These are phyloP conservation scores for Letharia columbiana DNA, from an alignment of 495 filamentous ascomycete species.

Conservation along the genomic window DNA sequence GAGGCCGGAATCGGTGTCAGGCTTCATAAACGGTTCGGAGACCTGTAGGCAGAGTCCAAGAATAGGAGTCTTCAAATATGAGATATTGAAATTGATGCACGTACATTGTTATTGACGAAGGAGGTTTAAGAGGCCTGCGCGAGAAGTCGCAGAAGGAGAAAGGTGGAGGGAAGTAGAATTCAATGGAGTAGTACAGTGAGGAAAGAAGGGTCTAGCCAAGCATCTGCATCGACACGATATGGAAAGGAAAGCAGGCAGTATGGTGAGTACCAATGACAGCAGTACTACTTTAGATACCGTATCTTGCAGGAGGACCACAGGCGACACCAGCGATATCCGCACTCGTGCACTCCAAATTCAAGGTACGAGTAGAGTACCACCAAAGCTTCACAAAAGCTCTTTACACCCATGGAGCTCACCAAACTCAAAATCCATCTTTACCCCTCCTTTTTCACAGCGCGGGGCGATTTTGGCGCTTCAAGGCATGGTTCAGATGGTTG, in stretches of 20 bases:
- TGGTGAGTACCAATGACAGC: slow-evolving; percentile 1
- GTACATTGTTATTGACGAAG: slow-evolving; percentile 17
- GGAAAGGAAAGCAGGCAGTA: background rate
- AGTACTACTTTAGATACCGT: slow-evolving; percentile 8
- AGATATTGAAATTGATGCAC: slow-evolving; percentile 10
- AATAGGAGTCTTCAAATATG: slow-evolving; percentile 2
- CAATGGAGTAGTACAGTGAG: background rate
- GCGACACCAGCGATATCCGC: background rate
- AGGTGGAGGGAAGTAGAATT: background rate
- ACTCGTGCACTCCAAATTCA: slow-evolving; percentile 7
- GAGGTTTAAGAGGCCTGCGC: background rate
- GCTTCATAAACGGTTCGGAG: slow-evolving; percentile 5
- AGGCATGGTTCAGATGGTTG: background rate
- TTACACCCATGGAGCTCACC: background rate
- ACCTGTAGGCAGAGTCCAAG: background rate
- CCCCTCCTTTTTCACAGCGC: slow-evolving; percentile 4
- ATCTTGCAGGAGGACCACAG: background rate
- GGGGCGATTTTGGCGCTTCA: slow-evolving; percentile 2
- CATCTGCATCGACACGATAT: background rate
- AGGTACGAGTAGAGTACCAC: too few relatives aligned
- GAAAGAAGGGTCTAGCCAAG: slow-evolving; percentile 11
- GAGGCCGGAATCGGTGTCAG: slow-evolving; percentile 18
- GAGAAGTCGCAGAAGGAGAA: background rate
- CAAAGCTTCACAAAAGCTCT: background rate
- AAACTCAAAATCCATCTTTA: slow-evolving; percentile 1